Evolutionary conservation across 208 protist species (phyloP).

Genomic region (Tritrichomonas foetus): DNA sequence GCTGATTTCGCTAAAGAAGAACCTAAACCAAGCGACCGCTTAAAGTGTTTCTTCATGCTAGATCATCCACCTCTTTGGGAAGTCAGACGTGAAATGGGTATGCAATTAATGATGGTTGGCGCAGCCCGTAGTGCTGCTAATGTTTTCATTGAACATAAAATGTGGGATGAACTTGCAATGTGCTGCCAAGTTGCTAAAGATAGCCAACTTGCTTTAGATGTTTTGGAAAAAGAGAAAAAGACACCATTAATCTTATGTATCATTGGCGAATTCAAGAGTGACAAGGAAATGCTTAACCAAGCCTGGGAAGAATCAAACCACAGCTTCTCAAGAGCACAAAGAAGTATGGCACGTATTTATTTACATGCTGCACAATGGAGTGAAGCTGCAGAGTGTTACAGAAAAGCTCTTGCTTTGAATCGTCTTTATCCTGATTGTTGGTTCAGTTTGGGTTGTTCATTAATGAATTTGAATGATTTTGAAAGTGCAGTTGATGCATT

Average conservation of each 20-base stretch:
- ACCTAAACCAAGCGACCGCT: neutral
- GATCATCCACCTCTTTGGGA: slow-evolving; percentile 32
- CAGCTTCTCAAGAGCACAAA: neutral
- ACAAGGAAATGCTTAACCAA: neutral
- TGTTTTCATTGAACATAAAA: slow-evolving; percentile 20
- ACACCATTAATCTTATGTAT: neutral
- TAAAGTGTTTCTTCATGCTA: neutral
- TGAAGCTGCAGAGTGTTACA: neutral
- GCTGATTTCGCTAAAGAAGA: neutral
- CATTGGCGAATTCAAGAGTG: neutral
- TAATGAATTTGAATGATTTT: neutral
- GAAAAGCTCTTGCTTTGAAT: neutral
- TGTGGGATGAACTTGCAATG: slow-evolving; percentile 31
- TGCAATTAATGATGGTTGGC: neutral
- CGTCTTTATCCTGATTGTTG: neutral
- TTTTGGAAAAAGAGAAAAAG: neutral
- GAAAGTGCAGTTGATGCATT: neutral
- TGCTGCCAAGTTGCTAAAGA: slow-evolving; percentile 1
- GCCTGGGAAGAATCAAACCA: neutral
- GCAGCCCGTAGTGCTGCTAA: neutral
- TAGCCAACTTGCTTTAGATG: neutral
- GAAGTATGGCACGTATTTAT: neutral
- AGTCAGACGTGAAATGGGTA: neutral
- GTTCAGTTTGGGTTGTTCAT: neutral
- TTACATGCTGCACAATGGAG: neutral